Base-by-base conservation (phyloP, 331 rosid species). In the Ulmus americana region DNA sequence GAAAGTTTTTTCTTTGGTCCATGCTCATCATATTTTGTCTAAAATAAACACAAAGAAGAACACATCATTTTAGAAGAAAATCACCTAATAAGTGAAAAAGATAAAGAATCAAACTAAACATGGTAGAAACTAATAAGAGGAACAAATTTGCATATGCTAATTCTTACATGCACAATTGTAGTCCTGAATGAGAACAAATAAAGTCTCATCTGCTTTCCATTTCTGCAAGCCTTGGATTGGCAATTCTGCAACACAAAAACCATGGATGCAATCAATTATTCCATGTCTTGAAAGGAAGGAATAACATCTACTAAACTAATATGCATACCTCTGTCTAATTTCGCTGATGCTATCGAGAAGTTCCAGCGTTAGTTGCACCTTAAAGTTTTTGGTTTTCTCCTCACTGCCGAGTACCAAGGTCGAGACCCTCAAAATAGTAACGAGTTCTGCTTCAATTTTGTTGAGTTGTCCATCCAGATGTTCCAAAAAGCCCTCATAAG, bases 401-500 rank as follows among this genome's bases (percentile, higher is more conserved):
- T 78, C 84, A 55, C 76, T 45, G 61, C 78, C 83, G 13, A 81
- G 74, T 52, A 83, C 67, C 70, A 88, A 69, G 42, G 84, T 69
- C 57, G 96, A 91, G 69, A 78, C 84, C 68, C 80, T 83, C 74
- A 86, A 70, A 57, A 89, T 65, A 50, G 88, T 67, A 45, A 80
- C 70, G 53, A 92, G 94, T 76, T 88, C 86, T 42, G 76, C 83
- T 79, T 92, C 95, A 61, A 86, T 92, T 75, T 72, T 80, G 45
- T 73, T 42, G 13, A 92, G 89, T 58, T 85, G 87, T 61, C 71
- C 61, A 76, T 86, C 94, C 58, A 88, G 72, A 64, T 64, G 83
- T 67, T 79, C 88, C 71, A 88, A 71, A 78, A 88, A 86, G 16
- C 65, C 80, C 69, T 79, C 82, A 59, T 76, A 88, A 44, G 96